A percentile compares a stretch with the other conserved stretches of the same genome.
Conservation (phyloP, 2,329 filamentous ascomycete species). For the Penicillium freii region DNA sequence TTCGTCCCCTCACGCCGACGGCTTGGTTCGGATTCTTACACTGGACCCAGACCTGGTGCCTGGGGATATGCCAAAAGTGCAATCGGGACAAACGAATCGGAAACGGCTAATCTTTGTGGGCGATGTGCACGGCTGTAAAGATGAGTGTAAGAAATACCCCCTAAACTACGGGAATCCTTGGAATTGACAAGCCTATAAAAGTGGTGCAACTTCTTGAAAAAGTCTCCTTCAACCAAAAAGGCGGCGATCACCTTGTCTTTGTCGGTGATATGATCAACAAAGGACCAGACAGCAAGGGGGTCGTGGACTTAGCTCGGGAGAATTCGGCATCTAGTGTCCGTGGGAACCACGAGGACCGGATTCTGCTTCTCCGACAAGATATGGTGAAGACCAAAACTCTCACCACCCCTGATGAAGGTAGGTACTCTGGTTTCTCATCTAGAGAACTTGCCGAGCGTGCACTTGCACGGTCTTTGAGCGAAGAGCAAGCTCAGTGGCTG, state of each 20-base stretch:
- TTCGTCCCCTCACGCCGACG: slow-evolving; percentile 47
- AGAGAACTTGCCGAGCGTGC: slow-evolving; percentile 44
- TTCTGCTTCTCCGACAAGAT: slow-evolving; percentile 65
- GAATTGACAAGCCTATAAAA: slow-evolving; percentile 18
- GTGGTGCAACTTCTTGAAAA: slow-evolving; percentile 63
- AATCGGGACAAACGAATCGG: slow-evolving; percentile 23
- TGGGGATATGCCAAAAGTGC: slow-evolving; percentile 18
- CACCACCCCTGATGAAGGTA: slow-evolving; percentile 15
- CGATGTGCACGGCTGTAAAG: slow-evolving; percentile 86
- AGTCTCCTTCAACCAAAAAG: slow-evolving; percentile 57
- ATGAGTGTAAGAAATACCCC: slow-evolving; percentile 53
- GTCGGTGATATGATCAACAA: slow-evolving; percentile 81
- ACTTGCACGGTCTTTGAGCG: slow-evolving; percentile 56
- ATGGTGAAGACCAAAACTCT: slow-evolving; percentile 32
- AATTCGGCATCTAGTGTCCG: slow-evolving; percentile 77
- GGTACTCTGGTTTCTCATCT: slow-evolving; percentile 33
- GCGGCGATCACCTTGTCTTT: slow-evolving; percentile 71
- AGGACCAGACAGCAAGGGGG: slow-evolving; percentile 76
- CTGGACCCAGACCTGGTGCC: slow-evolving; percentile 51
- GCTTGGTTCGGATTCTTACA: slow-evolving; percentile 51
- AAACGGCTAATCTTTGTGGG: slow-evolving; percentile 77
- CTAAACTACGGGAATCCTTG: neutral
- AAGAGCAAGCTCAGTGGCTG: slow-evolving; percentile 67
- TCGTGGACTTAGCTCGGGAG: slow-evolving; percentile 71
- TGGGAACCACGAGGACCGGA: slow-evolving; percentile 87